Evolutionary conservation across 2,329 filamentous ascomycete genomes (phyloP), one percentile per base, ranked within the genome.

Genomic region (Lasiodiplodia citricola): DNA sequence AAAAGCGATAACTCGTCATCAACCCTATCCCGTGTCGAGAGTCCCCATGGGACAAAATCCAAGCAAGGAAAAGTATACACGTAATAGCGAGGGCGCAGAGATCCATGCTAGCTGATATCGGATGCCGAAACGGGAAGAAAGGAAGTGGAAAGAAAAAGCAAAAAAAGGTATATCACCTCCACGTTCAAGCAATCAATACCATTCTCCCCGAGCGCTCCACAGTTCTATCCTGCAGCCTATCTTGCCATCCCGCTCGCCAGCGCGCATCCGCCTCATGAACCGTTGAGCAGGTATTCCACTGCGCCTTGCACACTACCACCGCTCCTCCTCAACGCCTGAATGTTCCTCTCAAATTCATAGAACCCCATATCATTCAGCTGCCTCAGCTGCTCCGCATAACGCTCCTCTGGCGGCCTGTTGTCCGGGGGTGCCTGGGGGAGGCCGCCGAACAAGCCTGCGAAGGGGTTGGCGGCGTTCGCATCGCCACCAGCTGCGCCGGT

Each of bases 301-400:
- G 93, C 96, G 13, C 95, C 96, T 79, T 98, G 94, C 51, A 98
- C 96, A 78, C 92, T 97, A 13, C 96, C 96, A 10, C 96, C 96
- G 70, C 92, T 93, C 75, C 95, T 88, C 79, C 95, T 87, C 75
- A 99, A 83, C 5, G 96, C 96, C 68, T 92, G 90, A 38, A 99
- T 89, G 74, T 99, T 99, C 73, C 92, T 85, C 65, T 99, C 95
- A 76, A 98, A 99, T 77, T 99, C 94, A 78, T 90, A 97, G 82
- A 99, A 99, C 3, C 96, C 96, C 96, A 99, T 99, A 73, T 98
- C 96, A 79, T 99, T 99, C 71, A 99, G 83, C 82, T 98, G 94
- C 70, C 93, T 87, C 62, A 99, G 84, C 81, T 99, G 95, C 38
- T 92, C 90, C 3, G 92, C 94, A 75, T 97, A 99, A 69, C 93